These are phyloP conservation scores for Tetrapyrgos nigripes DNA, from an alignment of 1,284 basidiomycete genomes.

Conservation along the genomic window DNA sequence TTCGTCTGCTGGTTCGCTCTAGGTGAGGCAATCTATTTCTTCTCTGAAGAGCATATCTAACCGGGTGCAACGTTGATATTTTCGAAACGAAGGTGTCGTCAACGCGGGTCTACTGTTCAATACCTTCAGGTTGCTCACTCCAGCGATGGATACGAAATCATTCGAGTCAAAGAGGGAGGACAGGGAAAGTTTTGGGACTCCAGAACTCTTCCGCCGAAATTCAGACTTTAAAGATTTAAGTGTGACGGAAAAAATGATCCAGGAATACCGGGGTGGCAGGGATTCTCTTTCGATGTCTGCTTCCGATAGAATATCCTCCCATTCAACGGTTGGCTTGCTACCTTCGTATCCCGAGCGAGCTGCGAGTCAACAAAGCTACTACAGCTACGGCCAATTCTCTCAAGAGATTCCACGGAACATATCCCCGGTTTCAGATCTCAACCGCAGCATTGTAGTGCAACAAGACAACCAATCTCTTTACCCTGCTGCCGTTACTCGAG, in stretches of 20 bases:
- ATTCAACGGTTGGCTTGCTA: slow-evolving; percentile 7
- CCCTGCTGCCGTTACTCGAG: slow-evolving; percentile 9
- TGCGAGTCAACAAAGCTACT: slow-evolving; percentile 28
- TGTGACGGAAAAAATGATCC: slow-evolving; percentile 22
- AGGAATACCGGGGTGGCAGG: slow-evolving; percentile 16
- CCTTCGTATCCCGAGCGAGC: slow-evolving; percentile 25
- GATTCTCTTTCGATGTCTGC: not conserved
- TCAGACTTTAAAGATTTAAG: slow-evolving; percentile 4
- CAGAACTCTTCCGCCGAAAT: slow-evolving; percentile 15
- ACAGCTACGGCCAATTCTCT: slow-evolving; percentile 26
- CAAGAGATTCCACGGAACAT: slow-evolving; percentile 41
- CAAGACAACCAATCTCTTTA: not conserved
- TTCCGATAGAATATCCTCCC: slow-evolving; percentile 19
- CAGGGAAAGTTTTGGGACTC: slow-evolving; percentile 19
- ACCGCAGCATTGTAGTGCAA: slow-evolving; percentile 19
- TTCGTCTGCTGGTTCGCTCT: slow-evolving; percentile 58
- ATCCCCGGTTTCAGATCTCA: slow-evolving; percentile 38
- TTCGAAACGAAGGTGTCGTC: slow-evolving; percentile 52
- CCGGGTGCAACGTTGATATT: not conserved
- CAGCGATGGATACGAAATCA: slow-evolving; percentile 45
- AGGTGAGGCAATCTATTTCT: slow-evolving; percentile 45
- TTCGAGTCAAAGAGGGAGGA: slow-evolving; percentile 7
- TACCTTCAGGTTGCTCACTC: slow-evolving; percentile 68
- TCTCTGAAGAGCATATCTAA: slow-evolving; percentile 9
- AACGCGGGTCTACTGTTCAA: slow-evolving; percentile 72